phyloP scores from a whole-genome alignment of 148 eudicot species.

The Nyssa sinensis region DNA sequence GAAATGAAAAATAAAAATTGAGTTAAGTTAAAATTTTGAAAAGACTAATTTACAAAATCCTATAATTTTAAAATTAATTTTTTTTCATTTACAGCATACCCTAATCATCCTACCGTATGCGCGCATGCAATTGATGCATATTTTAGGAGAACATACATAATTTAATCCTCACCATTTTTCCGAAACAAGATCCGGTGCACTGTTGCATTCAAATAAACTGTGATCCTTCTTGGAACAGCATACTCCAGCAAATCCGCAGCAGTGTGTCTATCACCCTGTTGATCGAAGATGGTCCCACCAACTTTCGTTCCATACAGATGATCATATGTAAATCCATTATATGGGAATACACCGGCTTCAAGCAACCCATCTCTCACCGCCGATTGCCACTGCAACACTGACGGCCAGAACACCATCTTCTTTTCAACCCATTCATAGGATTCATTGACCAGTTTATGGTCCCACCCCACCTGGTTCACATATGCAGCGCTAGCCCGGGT shows the following conservation, averaged over 20 bases:
- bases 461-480: conserved; percentile 50
- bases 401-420: conserved; percentile 59
- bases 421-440: conserved; percentile 85
- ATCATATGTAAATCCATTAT: conserved; percentile 71
- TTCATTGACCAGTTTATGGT: conserved; percentile 48
- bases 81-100: no score
- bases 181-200: conserved; percentile 55
- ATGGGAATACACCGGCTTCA: conserved; percentile 58
- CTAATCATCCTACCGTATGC: no score
- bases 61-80: no score
- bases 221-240: conserved; percentile 54
- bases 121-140: no score
- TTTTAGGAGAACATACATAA: no score
- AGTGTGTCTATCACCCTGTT: conserved; percentile 63
- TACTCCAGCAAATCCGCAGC: conserved; percentile 80
- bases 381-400: conserved; percentile 57
- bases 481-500: conserved; percentile 53
- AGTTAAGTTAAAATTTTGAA: no score
- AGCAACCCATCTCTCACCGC: conserved; percentile 71
- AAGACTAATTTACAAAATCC: no score
- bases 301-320: conserved; percentile 70
- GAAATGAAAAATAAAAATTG: no score
- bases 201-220: conserved; percentile 57
- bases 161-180: conserved; percentile 32
- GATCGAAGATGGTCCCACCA: conserved; percentile 84